These are phyloP conservation scores for Ustilago crameri DNA, from an alignment of 1,284 basidiomycete species.

Conservation along the genomic window DNA sequence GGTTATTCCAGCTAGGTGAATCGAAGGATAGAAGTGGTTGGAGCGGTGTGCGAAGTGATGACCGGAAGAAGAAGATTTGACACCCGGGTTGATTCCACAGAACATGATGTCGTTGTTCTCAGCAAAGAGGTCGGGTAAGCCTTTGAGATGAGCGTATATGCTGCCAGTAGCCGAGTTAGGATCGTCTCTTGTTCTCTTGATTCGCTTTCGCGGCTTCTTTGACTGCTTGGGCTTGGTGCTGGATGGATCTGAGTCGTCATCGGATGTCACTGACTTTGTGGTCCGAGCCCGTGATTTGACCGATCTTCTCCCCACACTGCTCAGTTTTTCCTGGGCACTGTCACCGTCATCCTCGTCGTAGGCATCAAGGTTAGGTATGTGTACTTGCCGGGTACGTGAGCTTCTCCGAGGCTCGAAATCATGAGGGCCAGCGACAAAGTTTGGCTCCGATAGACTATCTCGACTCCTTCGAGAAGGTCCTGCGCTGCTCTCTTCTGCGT, in stretches of 20 bases:
- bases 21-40: conserved; percentile 50
- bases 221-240: background rate
- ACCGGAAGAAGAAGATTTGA: conserved; percentile 34
- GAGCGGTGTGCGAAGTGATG: conserved; percentile 51
- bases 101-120: conserved; percentile 44
- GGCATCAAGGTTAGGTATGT: conserved; percentile 2
- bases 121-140: conserved; percentile 36
- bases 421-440: no score
- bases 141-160: conserved; percentile 38
- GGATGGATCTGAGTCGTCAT: background rate
- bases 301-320: background rate
- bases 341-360: background rate
- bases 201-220: conserved; percentile 28
- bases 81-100: conserved; percentile 56
- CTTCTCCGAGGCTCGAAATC: conserved; percentile 5
- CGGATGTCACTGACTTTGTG: background rate
- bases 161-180: conserved; percentile 40
- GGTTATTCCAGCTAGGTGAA: conserved; percentile 45
- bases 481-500: conserved; percentile 2
- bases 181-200: conserved; percentile 33
- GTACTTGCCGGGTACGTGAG: conserved; percentile 9
- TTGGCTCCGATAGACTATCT: no score
- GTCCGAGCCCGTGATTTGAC: background rate
- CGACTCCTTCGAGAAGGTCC: background rate
- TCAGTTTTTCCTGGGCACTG: conserved; percentile 2